phyloP scores from a whole-genome alignment of 768 basidiomycete genomes.

The Russula earlei region DNA sequence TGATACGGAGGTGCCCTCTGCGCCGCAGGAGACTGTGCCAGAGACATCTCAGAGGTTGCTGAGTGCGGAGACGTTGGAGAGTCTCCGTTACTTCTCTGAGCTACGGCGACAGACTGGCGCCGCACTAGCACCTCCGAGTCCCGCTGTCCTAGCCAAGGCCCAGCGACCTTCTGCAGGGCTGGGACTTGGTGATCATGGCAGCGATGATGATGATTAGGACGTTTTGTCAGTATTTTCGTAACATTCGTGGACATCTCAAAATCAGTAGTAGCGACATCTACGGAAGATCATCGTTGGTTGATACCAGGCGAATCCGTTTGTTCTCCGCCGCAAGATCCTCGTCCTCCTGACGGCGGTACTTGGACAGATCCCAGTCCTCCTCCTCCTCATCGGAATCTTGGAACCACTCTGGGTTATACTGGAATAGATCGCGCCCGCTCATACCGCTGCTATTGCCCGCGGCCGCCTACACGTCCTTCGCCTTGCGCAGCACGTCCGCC shows the following conservation, averaged over 20 bases:
- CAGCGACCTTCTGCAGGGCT: constrained; percentile 38
- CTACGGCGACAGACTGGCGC: constrained; percentile 61
- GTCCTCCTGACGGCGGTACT: constrained; percentile 53
- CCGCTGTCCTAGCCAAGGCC: constrained; percentile 24
- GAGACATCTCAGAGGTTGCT: constrained; percentile 49
- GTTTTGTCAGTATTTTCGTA: background rate
- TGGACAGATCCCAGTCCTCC: constrained; percentile 40
- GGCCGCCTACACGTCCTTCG: constrained; percentile 70
- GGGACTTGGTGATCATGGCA: constrained; percentile 68
- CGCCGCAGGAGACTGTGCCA: constrained; percentile 2
- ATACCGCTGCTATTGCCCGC: constrained; percentile 91
- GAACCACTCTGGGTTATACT: constrained; percentile 94
- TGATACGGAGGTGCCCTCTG: constrained; percentile 16
- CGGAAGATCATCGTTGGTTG: constrained; percentile 25
- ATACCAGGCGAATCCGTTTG: constrained; percentile 38
- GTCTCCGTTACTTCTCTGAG: constrained; percentile 85
- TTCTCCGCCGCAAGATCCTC: constrained; percentile 49
- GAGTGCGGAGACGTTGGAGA: constrained; percentile 77
- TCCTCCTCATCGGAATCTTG: constrained; percentile 57
- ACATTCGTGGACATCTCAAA: too few relatives aligned
- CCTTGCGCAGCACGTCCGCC: constrained; percentile 65
- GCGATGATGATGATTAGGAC: constrained; percentile 48
- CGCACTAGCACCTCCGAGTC: constrained; percentile 19
- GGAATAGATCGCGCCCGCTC: constrained; percentile 96
- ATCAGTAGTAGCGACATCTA: constrained; percentile 26